These are phyloP conservation scores for Trichoderma sp. DNA, from an alignment of 2,329 filamentous ascomycete genomes.

Conservation along the genomic window DNA sequence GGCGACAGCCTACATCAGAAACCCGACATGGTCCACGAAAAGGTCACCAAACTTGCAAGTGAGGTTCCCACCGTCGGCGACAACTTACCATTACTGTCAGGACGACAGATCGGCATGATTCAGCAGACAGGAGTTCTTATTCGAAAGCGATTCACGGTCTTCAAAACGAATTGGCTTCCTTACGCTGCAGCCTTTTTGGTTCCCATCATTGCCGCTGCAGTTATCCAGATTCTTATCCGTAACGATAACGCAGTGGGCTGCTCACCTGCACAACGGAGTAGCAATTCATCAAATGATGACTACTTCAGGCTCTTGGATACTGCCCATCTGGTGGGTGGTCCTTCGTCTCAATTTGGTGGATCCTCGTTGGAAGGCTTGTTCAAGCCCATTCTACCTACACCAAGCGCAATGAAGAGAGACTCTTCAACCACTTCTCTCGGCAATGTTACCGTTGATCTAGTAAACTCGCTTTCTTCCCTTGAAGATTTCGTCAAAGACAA, in stretches of 20 bases:
- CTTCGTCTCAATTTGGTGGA: conserved; percentile 28
- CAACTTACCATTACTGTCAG: conserved; percentile 47
- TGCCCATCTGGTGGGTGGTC: conserved; percentile 31
- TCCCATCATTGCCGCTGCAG: conserved; percentile 71
- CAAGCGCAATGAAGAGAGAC: conserved; percentile 23
- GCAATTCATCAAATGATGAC: conserved; percentile 22
- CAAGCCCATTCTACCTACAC: conserved; percentile 24
- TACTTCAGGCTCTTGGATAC: conserved; percentile 30
- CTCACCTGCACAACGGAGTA: conserved; percentile 33
- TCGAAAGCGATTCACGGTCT: conserved; percentile 64
- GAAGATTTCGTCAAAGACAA: conserved; percentile 61
- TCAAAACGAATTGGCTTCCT: conserved; percentile 60
- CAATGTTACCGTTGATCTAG: conserved; percentile 27
- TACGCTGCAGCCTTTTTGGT: conserved; percentile 72
- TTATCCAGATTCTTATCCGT: conserved; percentile 72
- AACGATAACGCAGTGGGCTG: conserved; percentile 54
- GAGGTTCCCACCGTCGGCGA: background rate
- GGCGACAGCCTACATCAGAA: conserved; percentile 15
- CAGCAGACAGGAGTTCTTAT: conserved; percentile 65
- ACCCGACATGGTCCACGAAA: conserved; percentile 12
- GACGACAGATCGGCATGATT: conserved; percentile 58
- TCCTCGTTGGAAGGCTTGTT: conserved; percentile 24
- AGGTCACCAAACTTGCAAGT: background rate
- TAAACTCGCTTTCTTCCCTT: conserved; percentile 63
- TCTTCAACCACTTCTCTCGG: background rate